These are phyloP conservation scores for Hirsutella thompsonii DNA, from an alignment of 2,329 filamentous ascomycete species.

Conservation along the genomic window DNA sequence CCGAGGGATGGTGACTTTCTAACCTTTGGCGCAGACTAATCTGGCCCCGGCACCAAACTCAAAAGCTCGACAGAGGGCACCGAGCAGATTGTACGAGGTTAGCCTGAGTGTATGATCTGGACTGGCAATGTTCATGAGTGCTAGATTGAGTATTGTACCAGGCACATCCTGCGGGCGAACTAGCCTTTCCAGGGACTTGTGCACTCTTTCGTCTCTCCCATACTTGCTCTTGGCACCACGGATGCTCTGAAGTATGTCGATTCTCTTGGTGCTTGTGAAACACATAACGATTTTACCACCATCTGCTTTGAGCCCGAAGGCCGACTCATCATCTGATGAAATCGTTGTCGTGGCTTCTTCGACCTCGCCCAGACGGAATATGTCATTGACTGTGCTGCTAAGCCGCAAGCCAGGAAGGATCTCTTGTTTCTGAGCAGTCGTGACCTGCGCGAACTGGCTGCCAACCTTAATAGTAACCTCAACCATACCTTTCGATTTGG, in stretches of 20 bases:
- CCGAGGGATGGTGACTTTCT: too few species aligned
- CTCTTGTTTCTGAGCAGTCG: constrained; percentile 56
- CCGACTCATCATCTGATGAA: constrained; percentile 51
- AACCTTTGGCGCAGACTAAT: constrained; percentile 49
- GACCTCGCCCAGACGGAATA: constrained; percentile 54
- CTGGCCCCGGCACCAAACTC: constrained; percentile 50
- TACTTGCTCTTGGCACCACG: constrained; percentile 50
- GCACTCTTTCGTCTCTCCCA: constrained; percentile 46
- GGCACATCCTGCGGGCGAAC: constrained; percentile 59
- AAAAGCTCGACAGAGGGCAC: constrained; percentile 54
- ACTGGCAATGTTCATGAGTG: constrained; percentile 53
- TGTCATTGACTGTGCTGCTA: constrained; percentile 54
- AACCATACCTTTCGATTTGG: constrained; percentile 57
- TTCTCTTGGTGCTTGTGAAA: constrained; percentile 53
- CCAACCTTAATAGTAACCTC: constrained; percentile 58
- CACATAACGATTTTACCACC: constrained; percentile 61
- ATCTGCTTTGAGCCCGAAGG: constrained; percentile 54
- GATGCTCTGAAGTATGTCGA: constrained; percentile 50
- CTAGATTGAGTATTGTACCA: constrained; percentile 54
- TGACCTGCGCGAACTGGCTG: constrained; percentile 57
- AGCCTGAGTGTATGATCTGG: constrained; percentile 45
- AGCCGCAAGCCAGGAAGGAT: constrained; percentile 49
- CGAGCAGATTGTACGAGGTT: constrained; percentile 55
- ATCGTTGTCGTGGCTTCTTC: constrained; percentile 54
- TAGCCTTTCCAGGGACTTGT: constrained; percentile 50